phyloP scores from a whole-genome alignment of 2,329 filamentous ascomycete species.

The Hirsutella minnesotensis region DNA sequence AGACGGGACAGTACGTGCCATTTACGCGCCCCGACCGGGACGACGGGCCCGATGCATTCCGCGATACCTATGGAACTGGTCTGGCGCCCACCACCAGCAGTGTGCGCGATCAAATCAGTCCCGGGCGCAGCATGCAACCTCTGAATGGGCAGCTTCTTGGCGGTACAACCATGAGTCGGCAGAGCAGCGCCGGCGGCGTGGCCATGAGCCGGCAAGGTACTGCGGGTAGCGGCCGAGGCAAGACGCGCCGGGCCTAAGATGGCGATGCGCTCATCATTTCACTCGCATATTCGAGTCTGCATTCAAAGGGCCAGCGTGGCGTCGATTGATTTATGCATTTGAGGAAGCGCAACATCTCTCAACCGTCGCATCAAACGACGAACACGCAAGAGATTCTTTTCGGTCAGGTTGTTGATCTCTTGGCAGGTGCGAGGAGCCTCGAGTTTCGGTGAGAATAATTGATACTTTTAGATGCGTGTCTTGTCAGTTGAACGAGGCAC shows the following conservation, averaged over 20 bases:
- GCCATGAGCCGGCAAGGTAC: constrained; percentile 45
- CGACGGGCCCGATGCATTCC: constrained; percentile 33
- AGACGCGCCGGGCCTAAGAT: constrained; percentile 21
- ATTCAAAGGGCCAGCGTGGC: constrained; percentile 3
- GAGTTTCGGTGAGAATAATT: too few relatives aligned
- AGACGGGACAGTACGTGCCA: constrained; percentile 34
- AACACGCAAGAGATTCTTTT: not conserved
- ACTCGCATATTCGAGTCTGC: not conserved
- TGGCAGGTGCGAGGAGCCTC: too few relatives aligned
- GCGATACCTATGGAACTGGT: constrained; percentile 37
- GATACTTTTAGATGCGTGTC: too few relatives aligned
- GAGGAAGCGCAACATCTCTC: not conserved
- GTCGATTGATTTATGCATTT: constrained; percentile 1
- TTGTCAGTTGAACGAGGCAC: too few relatives aligned
- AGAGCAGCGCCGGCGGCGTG: constrained; percentile 42
- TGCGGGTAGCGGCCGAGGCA: constrained; percentile 36
- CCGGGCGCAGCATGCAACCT: constrained; percentile 10
- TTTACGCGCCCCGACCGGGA: constrained; percentile 32
- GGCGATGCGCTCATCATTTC: not conserved
- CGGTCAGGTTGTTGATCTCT: not conserved
- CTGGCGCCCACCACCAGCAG: constrained; percentile 21
- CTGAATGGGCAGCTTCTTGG: constrained; percentile 15
- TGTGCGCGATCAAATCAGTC: constrained; percentile 28
- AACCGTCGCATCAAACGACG: not conserved
- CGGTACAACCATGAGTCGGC: constrained; percentile 40